Base-by-base conservation (phyloP, 306 rosid genomes). In the Prunus davidiana region DNA sequence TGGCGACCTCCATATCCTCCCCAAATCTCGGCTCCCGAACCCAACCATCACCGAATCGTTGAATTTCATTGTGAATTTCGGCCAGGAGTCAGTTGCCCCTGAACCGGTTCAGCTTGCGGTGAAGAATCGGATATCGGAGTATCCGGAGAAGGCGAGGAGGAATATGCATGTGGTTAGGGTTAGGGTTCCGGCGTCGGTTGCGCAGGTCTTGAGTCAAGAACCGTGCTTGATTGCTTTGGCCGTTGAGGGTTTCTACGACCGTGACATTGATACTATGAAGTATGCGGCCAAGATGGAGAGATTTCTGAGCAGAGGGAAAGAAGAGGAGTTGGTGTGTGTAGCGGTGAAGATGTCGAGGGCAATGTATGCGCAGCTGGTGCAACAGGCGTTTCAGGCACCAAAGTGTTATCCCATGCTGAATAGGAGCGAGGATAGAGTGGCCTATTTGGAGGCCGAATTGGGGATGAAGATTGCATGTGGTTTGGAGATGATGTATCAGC, bases 401-500 rank as follows among this genome's bases (percentile, higher is more conserved):
- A 95, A 85, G 74, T 82, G 88, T 55, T 95, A 89, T 84, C 97
- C 93, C 5, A 87, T 90, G 87, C 95, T 89, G 19, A 50, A 30
- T 34, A 66, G 89, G 76, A 81, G 65, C 1, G 82, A 30, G 12
- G 67, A 82, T 30, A 66, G 71, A 10, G 76, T 84, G 18, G 74
- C 27, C 34, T 86, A 73, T 78, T 27, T 18, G 13, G 97, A 90
- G 81, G 92, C 92, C 12, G 99, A 92, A 80, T 47, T 95, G 81
- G 99, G 99, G 61, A 83, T 92, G 97, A 95, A 95, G 82, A 89
- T 92, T 49, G 88, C 97, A 2, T 95, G 97, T 45, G 99, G 99
- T 74, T 79, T 95, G 45, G 97, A 95, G 86, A 95, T 95, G 97
- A 87, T 88, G 89, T 95, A 90, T 82, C 99, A 90, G 87, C 96